These are phyloP conservation scores for Testicularia cyperi DNA, from an alignment of 1,284 basidiomycete genomes.

Conservation along the genomic window DNA sequence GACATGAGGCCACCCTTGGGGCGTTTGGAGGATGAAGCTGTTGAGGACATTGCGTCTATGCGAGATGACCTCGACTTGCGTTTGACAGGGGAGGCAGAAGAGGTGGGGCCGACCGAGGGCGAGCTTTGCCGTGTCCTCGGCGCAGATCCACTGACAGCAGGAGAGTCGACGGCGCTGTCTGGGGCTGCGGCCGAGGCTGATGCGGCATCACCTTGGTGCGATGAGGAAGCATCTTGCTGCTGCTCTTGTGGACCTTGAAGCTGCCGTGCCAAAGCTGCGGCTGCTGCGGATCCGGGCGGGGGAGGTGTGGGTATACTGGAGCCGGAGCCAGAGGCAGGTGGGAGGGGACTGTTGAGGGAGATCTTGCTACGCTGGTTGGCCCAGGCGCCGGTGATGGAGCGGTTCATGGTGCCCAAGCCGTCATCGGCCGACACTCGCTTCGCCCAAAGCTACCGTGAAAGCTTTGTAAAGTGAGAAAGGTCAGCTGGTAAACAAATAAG, in stretches of 20 bases:
- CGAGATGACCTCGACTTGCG: constrained; percentile 47
- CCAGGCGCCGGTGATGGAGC: constrained; percentile 54
- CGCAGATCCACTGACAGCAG: constrained; percentile 15
- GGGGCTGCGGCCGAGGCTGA: too few relatives aligned
- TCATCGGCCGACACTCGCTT: constrained; percentile 19
- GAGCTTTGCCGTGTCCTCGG: constrained; percentile 38
- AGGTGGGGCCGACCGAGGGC: constrained; percentile 4
- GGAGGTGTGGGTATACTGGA: constrained; percentile 37
- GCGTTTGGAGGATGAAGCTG: constrained; percentile 19
- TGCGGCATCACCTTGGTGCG: too few relatives aligned
- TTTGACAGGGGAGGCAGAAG: constrained; percentile 29
- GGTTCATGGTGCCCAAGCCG: constrained; percentile 41
- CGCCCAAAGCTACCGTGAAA: background rate
- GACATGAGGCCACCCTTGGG: constrained; percentile 20
- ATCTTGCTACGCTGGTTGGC: constrained; percentile 43
- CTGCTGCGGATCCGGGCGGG: constrained; percentile 46
- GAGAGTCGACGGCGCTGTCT: constrained; percentile 3
- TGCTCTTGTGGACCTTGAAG: constrained; percentile 22
- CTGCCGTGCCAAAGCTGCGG: constrained; percentile 33
- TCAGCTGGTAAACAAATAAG: too few relatives aligned
- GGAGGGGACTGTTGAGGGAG: constrained; percentile 45
- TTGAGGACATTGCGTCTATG: constrained; percentile 12
- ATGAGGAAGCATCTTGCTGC: constrained; percentile 8
- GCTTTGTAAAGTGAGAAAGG: too few relatives aligned
- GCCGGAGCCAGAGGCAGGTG: constrained; percentile 12